Conservation (phyloP, 2,329 filamentous ascomycete genomes). For the Talaromyces sp. region DNA sequence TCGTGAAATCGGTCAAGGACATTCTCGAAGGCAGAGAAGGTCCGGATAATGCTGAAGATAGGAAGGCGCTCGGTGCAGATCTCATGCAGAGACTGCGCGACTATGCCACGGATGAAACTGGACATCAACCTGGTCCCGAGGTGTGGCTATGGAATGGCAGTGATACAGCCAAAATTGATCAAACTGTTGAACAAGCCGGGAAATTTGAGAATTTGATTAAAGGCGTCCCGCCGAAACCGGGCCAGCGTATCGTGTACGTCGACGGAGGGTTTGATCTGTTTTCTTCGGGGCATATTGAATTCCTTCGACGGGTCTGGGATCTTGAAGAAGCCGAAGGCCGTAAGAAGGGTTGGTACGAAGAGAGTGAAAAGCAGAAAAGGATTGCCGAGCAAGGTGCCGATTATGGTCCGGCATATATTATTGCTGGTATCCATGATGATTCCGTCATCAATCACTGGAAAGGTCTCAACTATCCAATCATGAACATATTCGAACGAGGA, state of each 20-base stretch:
- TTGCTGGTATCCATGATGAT: slow-evolving; percentile 91
- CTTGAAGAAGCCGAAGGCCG: slow-evolving; percentile 66
- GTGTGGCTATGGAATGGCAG: slow-evolving; percentile 74
- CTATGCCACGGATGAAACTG: slow-evolving; percentile 83
- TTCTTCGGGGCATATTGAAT: slow-evolving; percentile 94
- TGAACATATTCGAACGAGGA: slow-evolving; percentile 97
- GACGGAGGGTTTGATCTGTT: slow-evolving; percentile 97
- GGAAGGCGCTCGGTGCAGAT: slow-evolving; percentile 55
- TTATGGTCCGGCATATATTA: slow-evolving; percentile 78
- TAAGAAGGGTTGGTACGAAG: slow-evolving; percentile 67
- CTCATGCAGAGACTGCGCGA: slow-evolving; percentile 74
- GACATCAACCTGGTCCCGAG: slow-evolving; percentile 69
- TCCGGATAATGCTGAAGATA: slow-evolving; percentile 63
- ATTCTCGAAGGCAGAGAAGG: slow-evolving; percentile 68
- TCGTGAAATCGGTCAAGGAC: slow-evolving; percentile 73
- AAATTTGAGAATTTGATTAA: slow-evolving; percentile 63
- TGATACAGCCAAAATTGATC: slow-evolving; percentile 31
- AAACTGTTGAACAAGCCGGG: slow-evolving; percentile 54
- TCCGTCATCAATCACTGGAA: slow-evolving; percentile 95
- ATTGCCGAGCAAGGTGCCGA: slow-evolving; percentile 60
- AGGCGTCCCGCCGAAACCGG: slow-evolving; percentile 66
- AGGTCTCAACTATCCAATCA: slow-evolving; percentile 96
- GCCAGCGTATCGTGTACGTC: slow-evolving; percentile 86
- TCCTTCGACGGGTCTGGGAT: slow-evolving; percentile 70
- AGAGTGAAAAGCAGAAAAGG: slow-evolving; percentile 59